Conservation (phyloP, 2,329 filamentous ascomycete genomes). For the Colletotrichum sp. region DNA sequence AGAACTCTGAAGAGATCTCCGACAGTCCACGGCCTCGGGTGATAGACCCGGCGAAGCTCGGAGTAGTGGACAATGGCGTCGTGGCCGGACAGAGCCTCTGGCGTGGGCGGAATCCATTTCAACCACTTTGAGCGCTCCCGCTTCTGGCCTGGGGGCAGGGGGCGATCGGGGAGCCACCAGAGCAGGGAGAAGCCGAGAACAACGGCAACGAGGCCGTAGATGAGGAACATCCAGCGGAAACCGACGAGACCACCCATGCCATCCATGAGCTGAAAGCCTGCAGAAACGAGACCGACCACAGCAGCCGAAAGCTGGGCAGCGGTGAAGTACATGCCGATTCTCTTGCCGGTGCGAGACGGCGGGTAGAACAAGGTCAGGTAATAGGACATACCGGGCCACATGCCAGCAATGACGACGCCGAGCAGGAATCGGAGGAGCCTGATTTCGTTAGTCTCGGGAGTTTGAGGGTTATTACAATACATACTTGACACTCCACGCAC, state of each 20-base stretch:
- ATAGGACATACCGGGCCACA: constrained; percentile 96
- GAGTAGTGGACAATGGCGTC: constrained; percentile 85
- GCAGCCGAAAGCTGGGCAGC: constrained; percentile 88
- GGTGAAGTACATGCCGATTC: constrained; percentile 89
- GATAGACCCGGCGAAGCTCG: constrained; percentile 82
- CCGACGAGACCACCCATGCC: constrained; percentile 77
- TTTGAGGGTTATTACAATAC: constrained; percentile 27
- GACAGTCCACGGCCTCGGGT: constrained; percentile 73
- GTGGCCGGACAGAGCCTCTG: constrained; percentile 75
- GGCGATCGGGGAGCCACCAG: constrained; percentile 91
- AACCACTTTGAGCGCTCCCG: constrained; percentile 55
- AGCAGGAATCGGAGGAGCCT: constrained; percentile 82
- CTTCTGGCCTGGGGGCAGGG: constrained; percentile 72
- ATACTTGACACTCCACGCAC: constrained; percentile 84
- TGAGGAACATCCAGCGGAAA: constrained; percentile 91
- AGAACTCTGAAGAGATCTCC: constrained; percentile 74
- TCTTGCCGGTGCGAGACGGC: constrained; percentile 82
- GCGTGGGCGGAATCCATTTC: constrained; percentile 70
- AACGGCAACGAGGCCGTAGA: constrained; percentile 80
- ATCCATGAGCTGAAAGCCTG: constrained; percentile 92
- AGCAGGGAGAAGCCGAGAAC: constrained; percentile 75
- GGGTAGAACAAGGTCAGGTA: constrained; percentile 93
- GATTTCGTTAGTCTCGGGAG: constrained; percentile 13
- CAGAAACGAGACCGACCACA: constrained; percentile 87
- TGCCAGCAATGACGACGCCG: constrained; percentile 86